Evolutionary conservation across 306 rosid genomes (phyloP).

Genomic region (Clitoria ternatea): DNA sequence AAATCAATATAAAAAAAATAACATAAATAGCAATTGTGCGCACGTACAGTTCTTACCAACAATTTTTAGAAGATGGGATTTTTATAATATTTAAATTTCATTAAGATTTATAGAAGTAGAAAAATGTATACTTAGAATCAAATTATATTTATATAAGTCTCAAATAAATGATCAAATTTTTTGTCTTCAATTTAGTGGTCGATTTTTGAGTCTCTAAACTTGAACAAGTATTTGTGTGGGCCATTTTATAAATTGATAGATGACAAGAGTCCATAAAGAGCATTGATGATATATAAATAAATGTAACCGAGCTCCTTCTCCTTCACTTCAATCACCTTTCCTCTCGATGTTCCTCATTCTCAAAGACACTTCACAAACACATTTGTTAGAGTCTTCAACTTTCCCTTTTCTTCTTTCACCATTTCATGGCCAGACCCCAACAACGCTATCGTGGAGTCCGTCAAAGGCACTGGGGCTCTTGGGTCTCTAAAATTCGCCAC

Average conservation of each 20-base stretch:
- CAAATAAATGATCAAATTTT: too few relatives aligned
- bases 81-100: too few relatives aligned
- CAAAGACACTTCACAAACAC: constrained; percentile 28
- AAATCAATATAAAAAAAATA: too few relatives aligned
- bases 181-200: too few relatives aligned
- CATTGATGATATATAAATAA: constrained; percentile 28
- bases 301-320: background rate
- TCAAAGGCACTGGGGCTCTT: constrained; percentile 85
- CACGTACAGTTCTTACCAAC: too few relatives aligned
- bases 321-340: constrained; percentile 33
- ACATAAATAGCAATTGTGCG: too few relatives aligned
- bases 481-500: constrained; percentile 89
- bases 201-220: too few relatives aligned
- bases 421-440: constrained; percentile 66
- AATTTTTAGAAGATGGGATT: too few relatives aligned
- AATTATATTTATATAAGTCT: too few relatives aligned
- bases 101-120: too few relatives aligned
- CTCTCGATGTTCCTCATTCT: background rate
- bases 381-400: background rate
- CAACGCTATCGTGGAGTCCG: constrained; percentile 76
- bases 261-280: constrained; percentile 14
- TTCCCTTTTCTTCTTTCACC: background rate
- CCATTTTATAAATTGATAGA: constrained; percentile 22
- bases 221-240: constrained; percentile 9
- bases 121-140: too few relatives aligned